Evolutionary conservation across 768 basidiomycete species (phyloP).

Genomic region (Tylopilus subfusipes): DNA sequence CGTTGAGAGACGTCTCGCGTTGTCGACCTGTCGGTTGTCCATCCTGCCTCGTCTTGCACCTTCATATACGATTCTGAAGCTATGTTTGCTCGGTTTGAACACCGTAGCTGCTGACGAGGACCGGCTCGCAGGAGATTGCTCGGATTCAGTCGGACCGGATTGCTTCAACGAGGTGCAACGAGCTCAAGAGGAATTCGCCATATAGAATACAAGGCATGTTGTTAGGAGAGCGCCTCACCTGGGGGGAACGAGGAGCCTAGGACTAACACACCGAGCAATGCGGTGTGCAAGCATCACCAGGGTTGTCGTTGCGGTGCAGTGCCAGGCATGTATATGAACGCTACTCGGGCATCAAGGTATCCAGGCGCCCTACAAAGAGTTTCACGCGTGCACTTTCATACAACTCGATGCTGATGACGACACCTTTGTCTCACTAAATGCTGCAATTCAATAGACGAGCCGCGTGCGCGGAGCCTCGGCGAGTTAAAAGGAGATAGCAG

Average conservation of each 20-base stretch:
- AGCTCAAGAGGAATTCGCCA: background rate
- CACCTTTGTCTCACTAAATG: background rate
- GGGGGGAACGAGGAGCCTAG: background rate
- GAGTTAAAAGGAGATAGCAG: background rate
- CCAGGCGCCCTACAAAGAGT: background rate
- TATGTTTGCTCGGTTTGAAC: slow-evolving; percentile 11
- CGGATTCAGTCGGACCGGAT: background rate
- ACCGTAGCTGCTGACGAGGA: background rate
- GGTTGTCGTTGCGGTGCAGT: background rate
- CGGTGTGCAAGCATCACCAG: slow-evolving; percentile 4
- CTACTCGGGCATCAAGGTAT: slow-evolving; percentile 7
- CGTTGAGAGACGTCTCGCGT: background rate
- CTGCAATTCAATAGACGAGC: background rate
- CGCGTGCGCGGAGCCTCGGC: background rate
- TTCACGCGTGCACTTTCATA: background rate
- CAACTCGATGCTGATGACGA: background rate
- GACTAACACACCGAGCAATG: background rate
- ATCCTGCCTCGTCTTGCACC: background rate
- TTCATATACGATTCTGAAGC: slow-evolving; percentile 17
- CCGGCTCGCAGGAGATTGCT: too few species aligned
- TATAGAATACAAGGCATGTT: slow-evolving; percentile 1
- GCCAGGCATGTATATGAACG: background rate
- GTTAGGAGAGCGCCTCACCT: background rate
- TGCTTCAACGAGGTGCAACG: background rate
- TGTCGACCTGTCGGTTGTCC: slow-evolving; percentile 1